phyloP scores from a whole-genome alignment of 306 rosid species.

The Cicer judaicum region DNA sequence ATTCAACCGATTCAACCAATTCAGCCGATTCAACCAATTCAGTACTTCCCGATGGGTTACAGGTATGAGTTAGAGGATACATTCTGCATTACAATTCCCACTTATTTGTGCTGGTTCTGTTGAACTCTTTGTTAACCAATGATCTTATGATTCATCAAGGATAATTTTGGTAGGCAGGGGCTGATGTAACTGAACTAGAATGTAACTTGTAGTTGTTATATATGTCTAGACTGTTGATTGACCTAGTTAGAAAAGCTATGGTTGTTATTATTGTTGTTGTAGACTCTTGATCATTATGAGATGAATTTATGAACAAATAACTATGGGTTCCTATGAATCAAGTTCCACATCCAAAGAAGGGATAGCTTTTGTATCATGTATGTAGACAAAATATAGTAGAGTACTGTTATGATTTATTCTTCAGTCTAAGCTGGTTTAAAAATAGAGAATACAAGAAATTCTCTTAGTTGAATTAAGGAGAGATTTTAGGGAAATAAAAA shows the following conservation, averaged over 20 bases:
- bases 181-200: constrained; percentile 21
- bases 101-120: constrained; percentile 24
- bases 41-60: constrained; percentile 61
- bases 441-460: no score
- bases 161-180: constrained; percentile 8
- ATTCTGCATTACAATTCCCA: constrained; percentile 17
- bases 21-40: constrained; percentile 35
- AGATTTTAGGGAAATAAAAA: no score
- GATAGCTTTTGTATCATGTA: constrained; percentile 1
- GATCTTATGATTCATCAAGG: not conserved
- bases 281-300: constrained; percentile 11
- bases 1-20: not conserved
- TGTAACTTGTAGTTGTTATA: constrained; percentile 15
- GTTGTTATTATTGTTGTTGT: constrained; percentile 5
- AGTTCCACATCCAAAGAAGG: constrained; percentile 38
- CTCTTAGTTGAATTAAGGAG: no score
- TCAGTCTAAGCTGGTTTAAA: no score
- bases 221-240: constrained; percentile 9
- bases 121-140: constrained; percentile 15
- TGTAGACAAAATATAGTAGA: no score
- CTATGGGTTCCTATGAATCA: constrained; percentile 8
- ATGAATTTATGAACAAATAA: constrained; percentile 17
- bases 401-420: no score
- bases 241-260: not conserved
- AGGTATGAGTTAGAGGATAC: constrained; percentile 57